A percentile compares a stretch with the other conserved stretches of the same genome.
Evolutionary conservation across 2,329 filamentous ascomycete genomes (phyloP).

Genomic region (Tympanopsis confertula): DNA sequence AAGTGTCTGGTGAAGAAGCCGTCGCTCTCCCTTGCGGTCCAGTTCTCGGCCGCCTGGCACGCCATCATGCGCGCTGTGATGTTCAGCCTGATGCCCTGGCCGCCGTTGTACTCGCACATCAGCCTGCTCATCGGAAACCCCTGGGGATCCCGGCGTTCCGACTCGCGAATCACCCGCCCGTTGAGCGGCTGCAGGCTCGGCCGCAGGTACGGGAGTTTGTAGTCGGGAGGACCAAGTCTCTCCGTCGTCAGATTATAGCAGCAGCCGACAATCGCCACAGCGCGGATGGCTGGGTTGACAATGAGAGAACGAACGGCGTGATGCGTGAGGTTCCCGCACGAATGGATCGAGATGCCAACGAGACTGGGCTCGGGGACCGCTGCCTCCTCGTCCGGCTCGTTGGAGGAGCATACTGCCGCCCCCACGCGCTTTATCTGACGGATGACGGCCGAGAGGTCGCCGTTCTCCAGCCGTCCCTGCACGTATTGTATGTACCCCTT

Average conservation of each 20-base stretch:
- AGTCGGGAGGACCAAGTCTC: slow-evolving; percentile 72
- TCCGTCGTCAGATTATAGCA: slow-evolving; percentile 97
- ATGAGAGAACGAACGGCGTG: slow-evolving; percentile 80
- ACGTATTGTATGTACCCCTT: slow-evolving; percentile 68
- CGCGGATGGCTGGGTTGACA: slow-evolving; percentile 71
- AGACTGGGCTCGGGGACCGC: slow-evolving; percentile 34
- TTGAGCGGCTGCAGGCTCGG: slow-evolving; percentile 56
- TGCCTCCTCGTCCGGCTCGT: slow-evolving; percentile 8
- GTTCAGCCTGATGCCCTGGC: slow-evolving; percentile 67
- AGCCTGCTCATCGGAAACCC: slow-evolving; percentile 85
- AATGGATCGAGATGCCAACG: slow-evolving; percentile 91
- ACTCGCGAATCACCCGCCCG: slow-evolving; percentile 57
- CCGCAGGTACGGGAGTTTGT: slow-evolving; percentile 69
- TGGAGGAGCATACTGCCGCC: slow-evolving; percentile 8
- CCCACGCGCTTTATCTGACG: slow-evolving; percentile 40
- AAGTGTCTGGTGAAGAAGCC: slow-evolving; percentile 88
- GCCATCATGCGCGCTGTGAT: slow-evolving; percentile 98
- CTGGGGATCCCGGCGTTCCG: slow-evolving; percentile 68
- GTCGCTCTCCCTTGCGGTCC: slow-evolving; percentile 70
- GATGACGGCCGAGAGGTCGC: slow-evolving; percentile 60
- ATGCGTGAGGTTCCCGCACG: slow-evolving; percentile 93
- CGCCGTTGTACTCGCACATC: slow-evolving; percentile 43
- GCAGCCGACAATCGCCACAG: slow-evolving; percentile 93
- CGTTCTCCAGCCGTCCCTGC: slow-evolving; percentile 61
- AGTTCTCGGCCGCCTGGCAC: slow-evolving; percentile 88